Percentiles rank a stretch among this genome's conserved stretches.
Evolutionary conservation across 2,329 filamentous ascomycete species (phyloP).

Genomic region (Botrytis medusae): DNA sequence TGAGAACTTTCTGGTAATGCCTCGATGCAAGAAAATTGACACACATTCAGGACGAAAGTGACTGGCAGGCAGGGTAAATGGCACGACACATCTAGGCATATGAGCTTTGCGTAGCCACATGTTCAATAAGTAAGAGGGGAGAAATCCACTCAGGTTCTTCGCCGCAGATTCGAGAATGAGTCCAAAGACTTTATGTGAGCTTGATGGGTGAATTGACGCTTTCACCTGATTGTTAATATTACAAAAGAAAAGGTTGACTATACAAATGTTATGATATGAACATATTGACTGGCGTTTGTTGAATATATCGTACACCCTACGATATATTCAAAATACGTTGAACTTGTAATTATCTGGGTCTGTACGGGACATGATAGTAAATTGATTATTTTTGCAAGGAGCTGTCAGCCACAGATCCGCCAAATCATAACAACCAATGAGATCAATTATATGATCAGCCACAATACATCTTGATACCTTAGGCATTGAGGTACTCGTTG

Average conservation of each 20-base stretch:
- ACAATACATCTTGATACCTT: neutral
- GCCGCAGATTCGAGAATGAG: constrained; percentile 7
- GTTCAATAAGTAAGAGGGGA: neutral
- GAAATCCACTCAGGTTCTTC: neutral
- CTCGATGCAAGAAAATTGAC: neutral
- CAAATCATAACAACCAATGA: neutral
- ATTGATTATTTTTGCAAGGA: constrained; percentile 4
- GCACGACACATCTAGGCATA: neutral
- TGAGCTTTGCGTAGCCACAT: constrained; percentile 11
- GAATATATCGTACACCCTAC: neutral
- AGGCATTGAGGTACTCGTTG: neutral
- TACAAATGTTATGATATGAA: neutral
- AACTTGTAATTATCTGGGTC: neutral
- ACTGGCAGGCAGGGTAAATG: neutral
- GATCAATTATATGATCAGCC: neutral
- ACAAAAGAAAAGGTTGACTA: neutral
- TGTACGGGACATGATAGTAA: no score
- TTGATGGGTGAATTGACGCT: neutral
- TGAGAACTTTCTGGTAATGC: neutral
- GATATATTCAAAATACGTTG: neutral
- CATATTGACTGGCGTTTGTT: neutral
- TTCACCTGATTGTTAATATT: neutral
- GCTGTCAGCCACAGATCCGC: neutral
- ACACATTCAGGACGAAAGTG: neutral
- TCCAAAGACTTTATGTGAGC: neutral